phyloP scores from a whole-genome alignment of 345 rosid genomes.

The Punica granatum region DNA sequence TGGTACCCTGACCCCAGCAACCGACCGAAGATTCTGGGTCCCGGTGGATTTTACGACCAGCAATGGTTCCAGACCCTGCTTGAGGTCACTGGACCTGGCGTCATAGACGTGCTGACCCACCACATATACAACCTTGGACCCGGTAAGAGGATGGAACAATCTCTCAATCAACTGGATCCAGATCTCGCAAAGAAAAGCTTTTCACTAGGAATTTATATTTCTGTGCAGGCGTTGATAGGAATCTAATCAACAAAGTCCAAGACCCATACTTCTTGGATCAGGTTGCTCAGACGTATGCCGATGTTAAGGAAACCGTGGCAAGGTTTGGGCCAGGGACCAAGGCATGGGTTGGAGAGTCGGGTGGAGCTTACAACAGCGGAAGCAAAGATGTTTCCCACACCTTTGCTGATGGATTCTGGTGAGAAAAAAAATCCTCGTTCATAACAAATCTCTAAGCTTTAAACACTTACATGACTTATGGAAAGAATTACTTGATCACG shows the following conservation, averaged over 20 bases:
- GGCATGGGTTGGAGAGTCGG: slow-evolving; percentile 64
- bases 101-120: slow-evolving; percentile 44
- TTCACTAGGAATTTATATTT: not conserved
- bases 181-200: not conserved
- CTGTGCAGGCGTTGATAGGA: slow-evolving; percentile 33
- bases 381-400: slow-evolving; percentile 50
- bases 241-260: slow-evolving; percentile 37
- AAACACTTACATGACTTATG: too few relatives aligned
- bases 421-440: not conserved
- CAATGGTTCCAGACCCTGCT: slow-evolving; percentile 43
- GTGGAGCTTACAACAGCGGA: slow-evolving; percentile 67
- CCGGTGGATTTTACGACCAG: slow-evolving; percentile 50
- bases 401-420: slow-evolving; percentile 64
- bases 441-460: not conserved
- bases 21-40: slow-evolving; percentile 45
- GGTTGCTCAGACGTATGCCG: slow-evolving; percentile 37
- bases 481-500: too few relatives aligned
- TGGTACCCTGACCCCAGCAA: slow-evolving; percentile 21
- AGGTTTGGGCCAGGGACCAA: slow-evolving; percentile 41
- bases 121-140: slow-evolving; percentile 62
- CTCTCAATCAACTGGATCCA: not conserved
- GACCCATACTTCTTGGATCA: slow-evolving; percentile 41
- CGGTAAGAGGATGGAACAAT: slow-evolving; percentile 18
- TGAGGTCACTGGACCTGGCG: slow-evolving; percentile 30
- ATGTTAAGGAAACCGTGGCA: slow-evolving; percentile 14